Percentiles rank a stretch among this genome's conserved stretches.
phyloP scores from a whole-genome alignment of 78 protist genomes.

The Chrysochromulina tobinii region DNA sequence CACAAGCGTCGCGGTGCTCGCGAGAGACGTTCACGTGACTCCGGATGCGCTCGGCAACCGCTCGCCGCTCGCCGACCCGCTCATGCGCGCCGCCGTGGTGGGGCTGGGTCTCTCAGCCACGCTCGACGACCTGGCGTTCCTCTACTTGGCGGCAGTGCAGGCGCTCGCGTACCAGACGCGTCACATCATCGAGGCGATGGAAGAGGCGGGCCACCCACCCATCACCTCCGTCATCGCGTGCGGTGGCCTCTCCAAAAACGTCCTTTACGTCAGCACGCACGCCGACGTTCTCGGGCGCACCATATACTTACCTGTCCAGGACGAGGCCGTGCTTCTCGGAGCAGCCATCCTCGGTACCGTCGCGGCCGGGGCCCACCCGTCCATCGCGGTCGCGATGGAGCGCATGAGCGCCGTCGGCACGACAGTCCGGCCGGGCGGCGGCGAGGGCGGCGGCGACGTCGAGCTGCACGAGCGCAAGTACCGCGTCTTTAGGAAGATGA shows the following conservation, averaged over 20 bases:
- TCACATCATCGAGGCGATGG: conserved; percentile 39
- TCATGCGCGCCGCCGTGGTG: neutral
- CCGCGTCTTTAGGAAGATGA: neutral
- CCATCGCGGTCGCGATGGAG: conserved; percentile 13
- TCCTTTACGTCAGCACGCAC: conserved; percentile 1
- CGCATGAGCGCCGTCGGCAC: neutral
- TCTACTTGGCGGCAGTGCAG: conserved; percentile 32
- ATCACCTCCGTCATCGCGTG: neutral
- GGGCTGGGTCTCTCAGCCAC: conserved; percentile 8
- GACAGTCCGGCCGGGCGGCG: neutral
- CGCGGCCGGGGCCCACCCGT: neutral
- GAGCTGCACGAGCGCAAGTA: neutral
- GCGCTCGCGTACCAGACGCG: conserved; percentile 24
- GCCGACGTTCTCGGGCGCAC: conserved; percentile 20
- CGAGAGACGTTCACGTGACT: conserved; percentile 13
- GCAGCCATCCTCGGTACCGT: conserved; percentile 38
- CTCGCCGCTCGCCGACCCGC: conserved; percentile 53
- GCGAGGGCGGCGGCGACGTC: neutral
- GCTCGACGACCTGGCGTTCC: neutral
- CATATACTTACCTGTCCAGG: neutral
- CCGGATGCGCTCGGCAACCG: conserved; percentile 58
- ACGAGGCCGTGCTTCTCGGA: conserved; percentile 50
- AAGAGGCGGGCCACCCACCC: conserved; percentile 20
- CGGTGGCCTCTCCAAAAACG: conserved; percentile 49
- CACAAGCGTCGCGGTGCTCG: too few species aligned